Base-by-base conservation (phyloP, 768 basidiomycete genomes). In the Sarcodon aspratus region DNA sequence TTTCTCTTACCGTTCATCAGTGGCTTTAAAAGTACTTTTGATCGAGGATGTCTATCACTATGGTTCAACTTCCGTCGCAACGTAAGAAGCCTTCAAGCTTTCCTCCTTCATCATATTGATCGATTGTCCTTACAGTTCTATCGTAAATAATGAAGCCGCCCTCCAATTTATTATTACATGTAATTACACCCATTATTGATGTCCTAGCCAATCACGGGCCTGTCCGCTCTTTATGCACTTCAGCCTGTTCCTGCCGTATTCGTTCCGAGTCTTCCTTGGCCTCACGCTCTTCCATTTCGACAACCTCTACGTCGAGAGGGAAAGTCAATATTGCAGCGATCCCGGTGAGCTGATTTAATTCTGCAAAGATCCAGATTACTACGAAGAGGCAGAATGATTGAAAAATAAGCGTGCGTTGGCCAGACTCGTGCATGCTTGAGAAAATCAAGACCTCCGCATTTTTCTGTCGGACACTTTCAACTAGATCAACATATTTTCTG, bases 381-480 rank as follows among this genome's bases (percentile, higher is more conserved):
- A n/a, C 12, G 18, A 31, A 17, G 12, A 31, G 36, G 31, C 18
- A 47, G 50, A 15, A 33, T 9, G 17, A 32, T 8, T 10, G 33
- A 31, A 50, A 40, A n/a, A 33, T 34, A 43, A 33, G 70, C 88
- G 59, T 60, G 95, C 93, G 94, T 74, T 97, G 93, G 11, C 96
- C 96, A 17, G 89, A 91, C 67, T 99, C 96, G 61, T 99, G 96
- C 96, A 99, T 98, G 59, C 93, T 97, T 4, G 95, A 98, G 65
- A 98, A 99, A 54, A 97, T 93, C 15, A 97, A 72, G 6, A 93
- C 93, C 60, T 98, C 94, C 21, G 82, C 95, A 21, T 93, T 91
- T 54, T 86, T 89, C 43, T 80, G 74, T 56, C 85, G 81, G 12
- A 97, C 92, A 34, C 78, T 80, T 64, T 99, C 95, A 1, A 95